Percentiles rank a stretch among this genome's conserved stretches.
Evolutionary conservation across 805 yeast genomes (phyloP).

Genomic region (Candida morakotiae): DNA sequence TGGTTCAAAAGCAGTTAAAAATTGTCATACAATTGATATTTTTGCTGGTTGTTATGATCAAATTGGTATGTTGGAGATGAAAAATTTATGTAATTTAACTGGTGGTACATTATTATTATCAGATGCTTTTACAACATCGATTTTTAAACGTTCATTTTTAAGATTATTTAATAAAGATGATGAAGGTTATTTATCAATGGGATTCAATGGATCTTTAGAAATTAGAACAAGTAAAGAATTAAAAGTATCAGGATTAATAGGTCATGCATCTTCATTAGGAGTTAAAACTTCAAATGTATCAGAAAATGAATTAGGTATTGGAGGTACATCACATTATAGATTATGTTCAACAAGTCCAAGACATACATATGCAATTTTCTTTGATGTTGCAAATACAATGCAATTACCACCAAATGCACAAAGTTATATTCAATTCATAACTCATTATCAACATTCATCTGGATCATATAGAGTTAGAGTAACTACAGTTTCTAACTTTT

Average conservation of each 20-base stretch:
- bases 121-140: conserved; percentile 92
- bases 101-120: conserved; percentile 88
- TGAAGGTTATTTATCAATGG: conserved; percentile 82
- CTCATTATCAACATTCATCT: conserved; percentile 92
- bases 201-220: conserved; percentile 84
- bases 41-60: conserved; percentile 97
- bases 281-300: conserved; percentile 73
- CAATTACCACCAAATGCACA: conserved; percentile 29
- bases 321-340: conserved; percentile 86
- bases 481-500: conserved; percentile 68
- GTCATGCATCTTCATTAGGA: conserved; percentile 78
- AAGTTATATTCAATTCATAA: conserved; percentile 70
- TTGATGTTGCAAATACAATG: conserved; percentile 59
- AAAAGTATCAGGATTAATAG: conserved; percentile 89
- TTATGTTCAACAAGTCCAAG: conserved; percentile 82
- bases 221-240: conserved; percentile 84
- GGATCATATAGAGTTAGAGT: conserved; percentile 88
- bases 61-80: conserved; percentile 93
- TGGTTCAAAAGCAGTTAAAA: conserved; percentile 63
- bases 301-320: conserved; percentile 91
- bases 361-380: conserved; percentile 84
- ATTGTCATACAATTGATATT: conserved; percentile 80
- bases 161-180: conserved; percentile 84
- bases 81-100: conserved; percentile 73
- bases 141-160: conserved; percentile 87